Evolutionary conservation across 2,329 filamentous ascomycete species (phyloP).

Genomic region (Pseudogymnoascus sp.): DNA sequence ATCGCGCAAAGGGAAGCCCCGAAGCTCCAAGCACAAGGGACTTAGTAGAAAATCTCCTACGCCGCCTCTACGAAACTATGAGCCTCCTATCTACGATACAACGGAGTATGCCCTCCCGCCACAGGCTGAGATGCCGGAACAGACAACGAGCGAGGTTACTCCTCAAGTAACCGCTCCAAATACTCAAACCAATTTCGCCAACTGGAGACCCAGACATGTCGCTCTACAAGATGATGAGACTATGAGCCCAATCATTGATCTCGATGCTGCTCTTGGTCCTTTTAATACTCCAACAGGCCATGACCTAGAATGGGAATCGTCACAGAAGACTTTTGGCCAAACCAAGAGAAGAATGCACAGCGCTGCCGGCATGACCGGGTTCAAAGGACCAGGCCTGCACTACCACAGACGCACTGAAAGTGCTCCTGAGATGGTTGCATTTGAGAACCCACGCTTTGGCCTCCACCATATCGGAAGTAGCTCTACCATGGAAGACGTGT

Average conservation of each 20-base stretch:
- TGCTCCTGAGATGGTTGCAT: constrained; percentile 68
- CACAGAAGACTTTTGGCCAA: constrained; percentile 45
- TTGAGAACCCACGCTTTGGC: constrained; percentile 58
- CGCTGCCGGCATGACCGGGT: constrained; percentile 60
- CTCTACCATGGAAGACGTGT: constrained; percentile 76
- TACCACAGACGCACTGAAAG: constrained; percentile 74
- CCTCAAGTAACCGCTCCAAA: constrained; percentile 8
- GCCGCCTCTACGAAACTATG: constrained; percentile 30
- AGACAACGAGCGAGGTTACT: constrained; percentile 20
- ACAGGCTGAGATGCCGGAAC: constrained; percentile 12
- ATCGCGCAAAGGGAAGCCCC: constrained; percentile 38
- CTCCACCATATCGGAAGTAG: constrained; percentile 52
- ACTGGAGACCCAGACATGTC: constrained; percentile 32
- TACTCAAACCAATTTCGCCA: constrained; percentile 21
- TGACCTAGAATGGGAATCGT: constrained; percentile 59
- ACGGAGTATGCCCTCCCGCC: constrained; percentile 10
- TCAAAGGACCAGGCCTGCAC: constrained; percentile 60
- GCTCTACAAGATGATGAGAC: constrained; percentile 48
- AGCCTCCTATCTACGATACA: constrained; percentile 18
- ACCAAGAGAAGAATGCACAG: constrained; percentile 66
- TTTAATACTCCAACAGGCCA: constrained; percentile 70
- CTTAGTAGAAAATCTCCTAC: constrained; percentile 32
- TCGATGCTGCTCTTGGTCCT: constrained; percentile 86
- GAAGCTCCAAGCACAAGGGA: constrained; percentile 33
- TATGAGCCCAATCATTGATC: constrained; percentile 75